Percentiles rank a stretch among this genome's conserved stretches.
Evolutionary conservation across 129 eudicot genomes (phyloP).

Genomic region (Logfia minima): DNA sequence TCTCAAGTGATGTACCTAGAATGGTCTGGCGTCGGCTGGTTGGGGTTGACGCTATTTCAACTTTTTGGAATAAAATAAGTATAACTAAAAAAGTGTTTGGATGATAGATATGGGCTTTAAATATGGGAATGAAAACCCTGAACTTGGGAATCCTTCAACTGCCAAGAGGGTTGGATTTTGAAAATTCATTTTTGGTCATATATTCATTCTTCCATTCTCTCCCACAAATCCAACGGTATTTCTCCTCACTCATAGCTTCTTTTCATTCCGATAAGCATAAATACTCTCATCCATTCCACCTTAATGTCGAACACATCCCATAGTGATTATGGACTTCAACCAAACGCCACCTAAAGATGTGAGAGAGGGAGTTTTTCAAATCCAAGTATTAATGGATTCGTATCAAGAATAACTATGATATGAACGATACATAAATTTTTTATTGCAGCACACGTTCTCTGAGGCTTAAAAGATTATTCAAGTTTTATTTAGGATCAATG

Average conservation of each 20-base stretch:
- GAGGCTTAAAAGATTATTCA: neutral
- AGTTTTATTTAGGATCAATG: neutral
- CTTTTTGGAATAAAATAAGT: neutral
- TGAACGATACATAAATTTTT: neutral
- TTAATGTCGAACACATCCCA: neutral
- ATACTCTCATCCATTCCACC: neutral
- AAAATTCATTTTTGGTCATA: neutral
- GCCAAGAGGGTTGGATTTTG: neutral
- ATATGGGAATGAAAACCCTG: neutral
- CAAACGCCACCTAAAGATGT: neutral
- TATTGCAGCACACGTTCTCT: neutral
- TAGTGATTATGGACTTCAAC: neutral
- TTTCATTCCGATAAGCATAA: neutral
- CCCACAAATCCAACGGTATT: neutral
- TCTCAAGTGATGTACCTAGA: no score
- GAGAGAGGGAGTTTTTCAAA: neutral
- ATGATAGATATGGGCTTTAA: neutral
- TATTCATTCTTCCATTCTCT: neutral
- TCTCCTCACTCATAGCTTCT: neutral
- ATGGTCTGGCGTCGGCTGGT: no score
- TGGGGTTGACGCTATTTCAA: no score
- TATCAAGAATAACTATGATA: neutral
- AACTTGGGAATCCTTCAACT: conserved; percentile 1
- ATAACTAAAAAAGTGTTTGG: neutral
- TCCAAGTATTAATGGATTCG: neutral